Conservation (phyloP, 352 stramenopile species). For the Globisporangium alternatum region DNA sequence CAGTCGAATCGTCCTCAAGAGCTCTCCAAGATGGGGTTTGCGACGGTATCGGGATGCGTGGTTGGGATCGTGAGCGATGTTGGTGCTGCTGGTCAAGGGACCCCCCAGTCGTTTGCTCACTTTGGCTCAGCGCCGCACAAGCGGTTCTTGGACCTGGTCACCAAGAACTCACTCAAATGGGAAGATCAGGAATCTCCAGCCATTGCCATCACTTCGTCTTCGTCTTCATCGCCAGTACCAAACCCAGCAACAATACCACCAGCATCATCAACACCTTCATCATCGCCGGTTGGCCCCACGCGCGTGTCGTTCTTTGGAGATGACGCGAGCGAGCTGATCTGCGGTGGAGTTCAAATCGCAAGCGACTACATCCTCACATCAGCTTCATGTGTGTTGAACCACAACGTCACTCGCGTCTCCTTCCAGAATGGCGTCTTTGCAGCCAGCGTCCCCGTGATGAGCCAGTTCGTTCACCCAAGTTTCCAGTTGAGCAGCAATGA, state of each 20-base stretch:
- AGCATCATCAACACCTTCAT: not conserved
- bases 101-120: not conserved
- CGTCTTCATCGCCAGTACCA: not conserved
- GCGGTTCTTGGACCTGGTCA: not conserved
- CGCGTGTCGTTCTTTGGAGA: slow-evolving; percentile 4
- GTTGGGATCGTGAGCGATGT: not conserved
- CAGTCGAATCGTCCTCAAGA: not conserved
- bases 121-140: not conserved
- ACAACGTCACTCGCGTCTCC: not conserved
- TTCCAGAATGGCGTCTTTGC: not conserved
- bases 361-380: slow-evolving; percentile 13
- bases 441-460: not conserved
- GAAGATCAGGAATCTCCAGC: not conserved
- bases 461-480: not conserved
- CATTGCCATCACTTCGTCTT: not conserved
- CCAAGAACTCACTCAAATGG: not conserved
- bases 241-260: not conserved
- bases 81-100: not conserved
- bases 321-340: not conserved
- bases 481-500: not conserved
- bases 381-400: slow-evolving; percentile 1
- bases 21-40: not conserved
- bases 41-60: not conserved
- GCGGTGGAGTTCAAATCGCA: slow-evolving; percentile 9
- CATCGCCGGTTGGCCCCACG: not conserved